These are phyloP conservation scores for Davidsoniella australis DNA, from an alignment of 2,329 filamentous ascomycete species.

Conservation along the genomic window DNA sequence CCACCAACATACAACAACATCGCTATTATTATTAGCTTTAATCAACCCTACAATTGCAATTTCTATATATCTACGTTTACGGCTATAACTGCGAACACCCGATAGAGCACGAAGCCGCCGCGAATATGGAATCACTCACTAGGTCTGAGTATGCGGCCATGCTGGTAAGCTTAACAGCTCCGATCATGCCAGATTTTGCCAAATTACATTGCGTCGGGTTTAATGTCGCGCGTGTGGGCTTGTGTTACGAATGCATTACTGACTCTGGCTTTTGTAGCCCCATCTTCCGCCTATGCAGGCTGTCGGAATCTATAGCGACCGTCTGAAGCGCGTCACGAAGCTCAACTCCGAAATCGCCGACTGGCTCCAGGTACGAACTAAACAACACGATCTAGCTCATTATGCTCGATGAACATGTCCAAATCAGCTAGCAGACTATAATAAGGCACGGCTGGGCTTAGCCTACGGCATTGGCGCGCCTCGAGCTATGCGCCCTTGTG, in stretches of 20 bases:
- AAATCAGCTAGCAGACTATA: too few relatives aligned
- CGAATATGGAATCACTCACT: constrained; percentile 59
- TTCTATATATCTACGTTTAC: not conserved
- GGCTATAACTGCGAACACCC: not conserved
- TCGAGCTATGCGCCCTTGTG: not conserved
- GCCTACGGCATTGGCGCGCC: not conserved
- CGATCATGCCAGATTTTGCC: not conserved
- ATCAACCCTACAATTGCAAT: not conserved
- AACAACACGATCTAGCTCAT: too few relatives aligned
- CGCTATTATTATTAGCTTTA: not conserved
- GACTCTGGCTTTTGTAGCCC: constrained; percentile 34
- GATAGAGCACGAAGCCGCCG: constrained; percentile 18
- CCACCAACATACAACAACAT: too few relatives aligned
- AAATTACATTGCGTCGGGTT: not conserved
- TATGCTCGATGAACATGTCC: not conserved
- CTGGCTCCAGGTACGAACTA: constrained; percentile 67
- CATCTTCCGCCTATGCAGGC: constrained; percentile 69
- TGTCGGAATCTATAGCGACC: constrained; percentile 65
- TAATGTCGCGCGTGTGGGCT: not conserved
- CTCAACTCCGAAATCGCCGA: constrained; percentile 86
- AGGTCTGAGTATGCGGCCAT: constrained; percentile 85
- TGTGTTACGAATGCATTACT: not conserved
- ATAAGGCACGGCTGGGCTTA: too few relatives aligned
- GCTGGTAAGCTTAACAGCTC: constrained; percentile 48
- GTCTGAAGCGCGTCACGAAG: constrained; percentile 70